Percentiles rank a stretch among this genome's conserved stretches.
These are phyloP conservation scores for Maudiozyma turicensis DNA, from an alignment of 805 yeast species.

Conservation along the genomic window DNA sequence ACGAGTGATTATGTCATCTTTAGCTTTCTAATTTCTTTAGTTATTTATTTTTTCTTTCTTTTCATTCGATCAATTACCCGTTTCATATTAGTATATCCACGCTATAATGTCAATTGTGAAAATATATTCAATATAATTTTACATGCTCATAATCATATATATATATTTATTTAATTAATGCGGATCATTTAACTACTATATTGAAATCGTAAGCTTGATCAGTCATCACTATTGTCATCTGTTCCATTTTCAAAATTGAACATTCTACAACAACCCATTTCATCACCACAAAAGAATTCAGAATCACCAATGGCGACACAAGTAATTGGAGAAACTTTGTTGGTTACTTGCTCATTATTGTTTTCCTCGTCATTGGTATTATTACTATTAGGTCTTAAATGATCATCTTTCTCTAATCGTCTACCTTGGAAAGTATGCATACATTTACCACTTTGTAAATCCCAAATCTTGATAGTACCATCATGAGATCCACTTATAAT, in stretches of 20 bases:
- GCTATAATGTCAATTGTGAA: too few species aligned
- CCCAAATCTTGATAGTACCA: constrained; percentile 88
- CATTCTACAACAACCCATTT: constrained; percentile 78
- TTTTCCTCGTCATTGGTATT: not conserved
- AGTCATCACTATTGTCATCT: not conserved
- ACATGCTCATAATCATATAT: not conserved
- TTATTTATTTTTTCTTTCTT: too few species aligned
- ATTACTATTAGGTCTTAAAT: not conserved
- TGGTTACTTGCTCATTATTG: not conserved
- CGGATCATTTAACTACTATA: too few species aligned
- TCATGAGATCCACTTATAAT: constrained; percentile 94
- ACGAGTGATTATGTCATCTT: too few species aligned
- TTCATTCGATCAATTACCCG: too few species aligned
- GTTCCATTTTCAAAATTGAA: constrained; percentile 51
- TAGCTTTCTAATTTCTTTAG: too few species aligned
- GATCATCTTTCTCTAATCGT: constrained; percentile 10
- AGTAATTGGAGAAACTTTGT: constrained; percentile 29
- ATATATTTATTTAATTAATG: constrained; percentile 1
- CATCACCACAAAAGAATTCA: constrained; percentile 82
- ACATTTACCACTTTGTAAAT: constrained; percentile 86
- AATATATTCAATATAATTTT: too few species aligned
- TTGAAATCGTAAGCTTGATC: not conserved
- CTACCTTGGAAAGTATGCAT: constrained; percentile 80
- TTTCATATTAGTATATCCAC: too few species aligned
- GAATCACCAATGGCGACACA: constrained; percentile 87